A percentile compares a stretch with the other conserved stretches of the same genome.
These are phyloP conservation scores for Theileria equi DNA, from an alignment of 169 alveolate genomes.

Conservation along the genomic window DNA sequence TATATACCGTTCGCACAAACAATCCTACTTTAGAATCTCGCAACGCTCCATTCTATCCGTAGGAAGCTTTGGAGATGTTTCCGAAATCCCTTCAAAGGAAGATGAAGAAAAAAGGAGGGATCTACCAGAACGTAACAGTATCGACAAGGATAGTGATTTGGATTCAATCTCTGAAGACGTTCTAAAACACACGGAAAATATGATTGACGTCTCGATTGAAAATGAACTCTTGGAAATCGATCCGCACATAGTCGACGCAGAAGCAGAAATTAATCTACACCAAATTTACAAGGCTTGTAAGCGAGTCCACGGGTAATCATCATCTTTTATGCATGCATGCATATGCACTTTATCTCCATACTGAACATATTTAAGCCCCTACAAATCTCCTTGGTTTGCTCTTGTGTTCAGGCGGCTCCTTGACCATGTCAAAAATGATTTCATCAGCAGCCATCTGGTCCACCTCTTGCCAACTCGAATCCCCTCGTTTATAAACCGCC, in stretches of 20 bases:
- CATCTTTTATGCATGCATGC: neutral
- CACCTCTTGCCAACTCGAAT: no score
- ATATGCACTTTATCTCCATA: no score
- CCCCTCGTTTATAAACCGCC: no score
- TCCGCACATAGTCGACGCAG: constrained; percentile 9
- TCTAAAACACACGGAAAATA: constrained; percentile 20
- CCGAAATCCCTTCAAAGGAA: no score
- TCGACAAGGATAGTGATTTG: neutral
- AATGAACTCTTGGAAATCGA: constrained; percentile 46
- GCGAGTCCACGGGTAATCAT: constrained; percentile 10
- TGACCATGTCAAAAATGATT: no score
- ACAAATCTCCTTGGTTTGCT: no score
- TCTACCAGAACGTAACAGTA: neutral
- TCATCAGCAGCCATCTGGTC: no score
- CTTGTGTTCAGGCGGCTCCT: no score
- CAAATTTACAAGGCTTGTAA: constrained; percentile 49
- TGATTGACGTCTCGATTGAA: constrained; percentile 37
- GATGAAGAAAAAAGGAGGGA: neutral
- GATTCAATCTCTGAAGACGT: neutral
- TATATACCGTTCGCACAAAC: constrained; percentile 10
- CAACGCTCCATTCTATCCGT: no score
- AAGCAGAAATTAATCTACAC: constrained; percentile 37
- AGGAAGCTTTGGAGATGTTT: no score
- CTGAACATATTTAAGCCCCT: no score
- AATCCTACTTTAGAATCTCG: neutral